These are phyloP conservation scores for Thecaphora frezii DNA, from an alignment of 1,284 basidiomycete species.

Conservation along the genomic window DNA sequence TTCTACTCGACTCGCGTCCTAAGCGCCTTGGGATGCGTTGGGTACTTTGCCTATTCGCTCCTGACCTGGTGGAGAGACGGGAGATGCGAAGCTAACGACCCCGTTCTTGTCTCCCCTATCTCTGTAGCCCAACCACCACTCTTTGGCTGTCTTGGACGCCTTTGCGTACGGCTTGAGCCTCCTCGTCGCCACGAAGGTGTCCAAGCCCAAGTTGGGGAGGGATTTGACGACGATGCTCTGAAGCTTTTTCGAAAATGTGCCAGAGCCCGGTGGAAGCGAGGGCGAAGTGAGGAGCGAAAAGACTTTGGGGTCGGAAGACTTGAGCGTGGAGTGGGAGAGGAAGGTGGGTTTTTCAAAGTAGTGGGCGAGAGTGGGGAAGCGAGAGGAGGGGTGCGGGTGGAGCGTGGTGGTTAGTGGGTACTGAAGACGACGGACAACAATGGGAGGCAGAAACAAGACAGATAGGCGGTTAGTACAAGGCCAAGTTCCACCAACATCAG, in stretches of 20 bases:
- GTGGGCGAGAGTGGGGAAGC: slow-evolving; percentile 6
- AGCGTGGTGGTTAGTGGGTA: slow-evolving; percentile 30
- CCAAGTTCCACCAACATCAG: too few relatives aligned
- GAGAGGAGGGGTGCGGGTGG: neutral
- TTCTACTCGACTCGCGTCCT: too few relatives aligned
- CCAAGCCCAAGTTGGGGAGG: slow-evolving; percentile 8
- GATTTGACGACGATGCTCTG: slow-evolving; percentile 7
- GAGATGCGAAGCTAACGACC: neutral
- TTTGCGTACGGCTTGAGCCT: slow-evolving; percentile 31
- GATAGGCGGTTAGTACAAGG: neutral
- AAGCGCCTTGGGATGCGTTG: too few relatives aligned
- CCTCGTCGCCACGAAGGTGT: slow-evolving; percentile 8
- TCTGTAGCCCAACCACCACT: slow-evolving; percentile 38
- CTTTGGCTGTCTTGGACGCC: slow-evolving; percentile 16
- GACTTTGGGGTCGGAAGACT: neutral
- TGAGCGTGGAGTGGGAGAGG: neutral
- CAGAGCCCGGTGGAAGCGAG: too few relatives aligned
- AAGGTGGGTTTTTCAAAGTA: slow-evolving; percentile 4
- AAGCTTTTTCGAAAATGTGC: too few relatives aligned
- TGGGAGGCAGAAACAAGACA: neutral
- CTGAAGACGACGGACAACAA: neutral
- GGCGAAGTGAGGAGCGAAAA: neutral
- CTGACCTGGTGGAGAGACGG: too few relatives aligned
- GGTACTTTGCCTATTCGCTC: too few relatives aligned
- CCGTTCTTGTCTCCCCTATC: slow-evolving; percentile 24